Conservation (phyloP, 345 rosid species). For the Eucalyptus lansdowneana region DNA sequence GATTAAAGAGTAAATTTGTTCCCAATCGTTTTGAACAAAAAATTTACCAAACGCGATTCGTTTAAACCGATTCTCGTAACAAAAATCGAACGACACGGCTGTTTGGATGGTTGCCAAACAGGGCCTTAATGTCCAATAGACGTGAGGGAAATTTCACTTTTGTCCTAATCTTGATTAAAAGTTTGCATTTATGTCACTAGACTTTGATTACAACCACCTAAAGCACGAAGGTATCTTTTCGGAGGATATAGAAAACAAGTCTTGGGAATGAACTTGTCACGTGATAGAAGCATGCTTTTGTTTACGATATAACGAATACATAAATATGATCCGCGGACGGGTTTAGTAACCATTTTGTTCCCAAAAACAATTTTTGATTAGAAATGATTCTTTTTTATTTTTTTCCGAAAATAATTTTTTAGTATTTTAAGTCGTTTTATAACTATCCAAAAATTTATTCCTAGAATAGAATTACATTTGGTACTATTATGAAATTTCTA, state of each 20-base stretch:
- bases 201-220: background rate
- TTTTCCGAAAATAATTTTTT: accelerated
- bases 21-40: no score
- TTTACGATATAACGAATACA: no score
- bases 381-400: accelerated
- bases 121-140: background rate
- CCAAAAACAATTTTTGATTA: accelerated
- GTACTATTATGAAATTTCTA: accelerated
- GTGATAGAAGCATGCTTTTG: background rate
- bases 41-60: no score
- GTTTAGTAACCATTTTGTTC: accelerated
- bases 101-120: no score
- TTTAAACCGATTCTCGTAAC: no score
- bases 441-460: no score
- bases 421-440: accelerated
- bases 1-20: no score
- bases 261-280: background rate
- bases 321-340: no score
- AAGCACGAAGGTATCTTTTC: background rate
- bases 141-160: background rate
- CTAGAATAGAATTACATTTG: accelerated
- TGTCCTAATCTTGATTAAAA: background rate
- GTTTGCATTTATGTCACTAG: background rate
- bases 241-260: background rate
- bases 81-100: no score